Percentiles rank a stretch among this genome's conserved stretches.
phyloP scores from a whole-genome alignment of 495 filamentous ascomycete species.

The Penicillium dipodomyicola region DNA sequence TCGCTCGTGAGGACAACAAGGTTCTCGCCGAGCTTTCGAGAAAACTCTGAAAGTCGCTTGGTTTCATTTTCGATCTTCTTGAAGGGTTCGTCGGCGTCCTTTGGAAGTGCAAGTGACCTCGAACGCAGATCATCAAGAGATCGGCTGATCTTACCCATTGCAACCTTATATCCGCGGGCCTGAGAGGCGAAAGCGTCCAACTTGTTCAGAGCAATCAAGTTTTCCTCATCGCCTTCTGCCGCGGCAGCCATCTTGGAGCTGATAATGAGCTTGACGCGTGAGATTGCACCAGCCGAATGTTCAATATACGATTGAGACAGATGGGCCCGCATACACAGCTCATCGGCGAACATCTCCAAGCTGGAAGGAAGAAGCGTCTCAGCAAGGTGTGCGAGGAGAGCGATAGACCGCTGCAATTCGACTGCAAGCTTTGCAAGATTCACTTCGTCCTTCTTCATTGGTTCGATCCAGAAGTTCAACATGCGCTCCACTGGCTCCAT shows the following conservation, averaged over 20 bases:
- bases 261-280: conserved; percentile 60
- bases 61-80: conserved; percentile 61
- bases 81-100: conserved; percentile 54
- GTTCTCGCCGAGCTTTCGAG: conserved; percentile 63
- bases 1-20: conserved; percentile 65
- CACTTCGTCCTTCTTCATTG: conserved; percentile 78
- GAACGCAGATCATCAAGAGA: conserved; percentile 75
- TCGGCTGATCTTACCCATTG: conserved; percentile 73
- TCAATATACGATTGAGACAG: conserved; percentile 87
- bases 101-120: conserved; percentile 69
- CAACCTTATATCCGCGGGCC: conserved; percentile 79
- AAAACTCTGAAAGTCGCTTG: conserved; percentile 63
- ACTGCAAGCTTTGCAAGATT: conserved; percentile 75
- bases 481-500: conserved; percentile 90
- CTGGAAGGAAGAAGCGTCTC: conserved; percentile 73
- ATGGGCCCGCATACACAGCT: conserved; percentile 66
- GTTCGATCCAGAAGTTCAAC: conserved; percentile 85
- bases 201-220: conserved; percentile 65
- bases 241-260: conserved; percentile 52
- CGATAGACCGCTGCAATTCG: conserved; percentile 76
- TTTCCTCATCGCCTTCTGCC: conserved; percentile 56
- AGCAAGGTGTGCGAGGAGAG: conserved; percentile 79
- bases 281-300: conserved; percentile 65
- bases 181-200: conserved; percentile 69
- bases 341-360: conserved; percentile 75